Evolutionary conservation across 768 basidiomycete species (phyloP).

Genomic region (Termitomyces sp.): DNA sequence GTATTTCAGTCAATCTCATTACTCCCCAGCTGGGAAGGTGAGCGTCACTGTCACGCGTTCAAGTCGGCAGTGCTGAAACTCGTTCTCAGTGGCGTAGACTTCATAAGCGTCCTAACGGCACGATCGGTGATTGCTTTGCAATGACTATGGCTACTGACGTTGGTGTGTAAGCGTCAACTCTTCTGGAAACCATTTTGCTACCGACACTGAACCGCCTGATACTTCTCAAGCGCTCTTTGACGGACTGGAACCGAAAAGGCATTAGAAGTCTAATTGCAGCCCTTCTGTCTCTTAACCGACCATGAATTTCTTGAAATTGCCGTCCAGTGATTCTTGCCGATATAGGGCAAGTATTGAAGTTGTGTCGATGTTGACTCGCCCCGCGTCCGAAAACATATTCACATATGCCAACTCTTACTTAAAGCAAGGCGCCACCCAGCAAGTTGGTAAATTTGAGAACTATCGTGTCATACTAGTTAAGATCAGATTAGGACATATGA

Average conservation of each 20-base stretch:
- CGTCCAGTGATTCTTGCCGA: not conserved
- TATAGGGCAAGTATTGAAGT: not conserved
- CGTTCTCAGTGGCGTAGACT: conserved; percentile 4
- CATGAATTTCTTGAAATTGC: not conserved
- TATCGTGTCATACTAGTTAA: not conserved
- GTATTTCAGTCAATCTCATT: not conserved
- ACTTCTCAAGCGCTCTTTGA: not conserved
- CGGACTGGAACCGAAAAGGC: not conserved
- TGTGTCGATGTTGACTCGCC: not conserved
- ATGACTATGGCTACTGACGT: not conserved
- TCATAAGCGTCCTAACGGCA: not conserved
- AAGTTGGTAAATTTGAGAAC: not conserved
- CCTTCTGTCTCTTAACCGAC: not conserved
- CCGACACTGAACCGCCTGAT: not conserved
- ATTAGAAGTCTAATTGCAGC: not conserved
- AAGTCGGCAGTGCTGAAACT: not conserved
- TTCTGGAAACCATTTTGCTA: not conserved
- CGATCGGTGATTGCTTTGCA: not conserved
- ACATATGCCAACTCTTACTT: not conserved
- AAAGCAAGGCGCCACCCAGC: not conserved
- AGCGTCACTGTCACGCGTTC: not conserved
- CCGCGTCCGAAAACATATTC: not conserved
- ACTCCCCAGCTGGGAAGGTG: not conserved
- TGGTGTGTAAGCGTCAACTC: not conserved
- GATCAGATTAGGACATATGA: not conserved